Conservation (phyloP, 495 filamentous ascomycete species). For the Aspergillus asperescens region DNA sequence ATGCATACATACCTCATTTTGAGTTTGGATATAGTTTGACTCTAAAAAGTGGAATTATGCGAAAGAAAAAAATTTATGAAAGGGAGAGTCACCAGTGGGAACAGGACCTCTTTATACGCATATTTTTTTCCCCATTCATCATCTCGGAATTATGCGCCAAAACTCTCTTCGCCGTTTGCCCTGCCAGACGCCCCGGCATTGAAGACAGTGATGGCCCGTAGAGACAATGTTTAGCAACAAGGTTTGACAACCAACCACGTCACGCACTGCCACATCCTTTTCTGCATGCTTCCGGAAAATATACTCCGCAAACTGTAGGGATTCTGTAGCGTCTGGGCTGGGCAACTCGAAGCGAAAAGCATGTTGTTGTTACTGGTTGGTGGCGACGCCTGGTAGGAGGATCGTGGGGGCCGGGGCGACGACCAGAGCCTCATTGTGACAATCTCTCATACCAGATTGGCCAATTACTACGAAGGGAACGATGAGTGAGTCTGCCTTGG, state of each 20-base stretch:
- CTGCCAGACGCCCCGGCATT: neutral
- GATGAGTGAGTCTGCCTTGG: neutral
- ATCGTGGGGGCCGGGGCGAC: neutral
- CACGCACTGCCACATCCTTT: neutral
- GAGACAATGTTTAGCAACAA: neutral
- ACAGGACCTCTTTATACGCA: neutral
- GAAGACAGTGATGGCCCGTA: neutral
- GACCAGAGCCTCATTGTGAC: constrained; percentile 5
- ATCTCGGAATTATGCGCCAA: neutral
- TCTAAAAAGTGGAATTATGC: neutral
- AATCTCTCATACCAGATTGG: neutral
- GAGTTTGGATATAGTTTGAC: neutral
- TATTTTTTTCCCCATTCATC: neutral
- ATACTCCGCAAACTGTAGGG: neutral
- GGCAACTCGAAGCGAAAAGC: neutral
- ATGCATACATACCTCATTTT: constrained; percentile 10
- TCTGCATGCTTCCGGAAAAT: neutral
- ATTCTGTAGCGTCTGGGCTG: neutral
- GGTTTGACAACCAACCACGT: constrained; percentile 1
- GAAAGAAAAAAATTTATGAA: neutral
- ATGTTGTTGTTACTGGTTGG: neutral
- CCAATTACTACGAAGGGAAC: neutral
- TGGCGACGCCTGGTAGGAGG: neutral
- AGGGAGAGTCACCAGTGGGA: neutral
- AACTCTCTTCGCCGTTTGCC: neutral